Base-by-base conservation (phyloP, 2,329 filamentous ascomycete species). In the Aspergillus novofumigatus region DNA sequence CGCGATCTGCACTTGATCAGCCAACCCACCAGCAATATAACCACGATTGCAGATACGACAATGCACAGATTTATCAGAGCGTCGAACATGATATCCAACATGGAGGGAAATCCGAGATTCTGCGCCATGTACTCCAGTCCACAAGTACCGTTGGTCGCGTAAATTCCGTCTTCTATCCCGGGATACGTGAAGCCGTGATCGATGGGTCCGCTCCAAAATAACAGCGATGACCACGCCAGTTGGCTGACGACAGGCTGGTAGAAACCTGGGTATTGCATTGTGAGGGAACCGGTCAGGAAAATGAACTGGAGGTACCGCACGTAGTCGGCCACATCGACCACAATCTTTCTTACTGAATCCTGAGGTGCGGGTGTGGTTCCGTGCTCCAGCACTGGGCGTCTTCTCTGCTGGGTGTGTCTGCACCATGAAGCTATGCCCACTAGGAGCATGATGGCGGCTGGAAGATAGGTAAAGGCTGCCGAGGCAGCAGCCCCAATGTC, bases 81-180 rank as follows among this genome's bases (percentile, higher is more conserved):
- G 23, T 62, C 59, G 4, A 54, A 49, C 60, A 54, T 59, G 7
- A 62, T 41, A 23, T 62, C 60, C 5, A 48, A 49, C 32, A 58
- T 53, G 3, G 52, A 49, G 1, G 60, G 56, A 1, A 53, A 53
- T 4, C 60, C 60, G n/a, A 62, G 29, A n/a, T 51, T 48, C 23
- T 62, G 60, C 2, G 59, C 49, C 60, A 62, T 62, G n/a, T 57
- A 51, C 17, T 62, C 60, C 5, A 60, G 35, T 5, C 60, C 60
- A 11, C 44, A 55, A 3, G 60, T 60, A 3, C 53, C 56, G 44
- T 62, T 62, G 6, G 49, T 42, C 2, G 52, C 8, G 11, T 59
- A 62, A 1, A 62, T 44, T 4, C 54, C 54, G 14, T 61, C 52
- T 11, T 57, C n/a, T 1, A 61, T 52, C 1, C 60, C 60, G 1